These are phyloP conservation scores for Cercospora sp. DNA, from an alignment of 2,329 filamentous ascomycete genomes.

Conservation along the genomic window DNA sequence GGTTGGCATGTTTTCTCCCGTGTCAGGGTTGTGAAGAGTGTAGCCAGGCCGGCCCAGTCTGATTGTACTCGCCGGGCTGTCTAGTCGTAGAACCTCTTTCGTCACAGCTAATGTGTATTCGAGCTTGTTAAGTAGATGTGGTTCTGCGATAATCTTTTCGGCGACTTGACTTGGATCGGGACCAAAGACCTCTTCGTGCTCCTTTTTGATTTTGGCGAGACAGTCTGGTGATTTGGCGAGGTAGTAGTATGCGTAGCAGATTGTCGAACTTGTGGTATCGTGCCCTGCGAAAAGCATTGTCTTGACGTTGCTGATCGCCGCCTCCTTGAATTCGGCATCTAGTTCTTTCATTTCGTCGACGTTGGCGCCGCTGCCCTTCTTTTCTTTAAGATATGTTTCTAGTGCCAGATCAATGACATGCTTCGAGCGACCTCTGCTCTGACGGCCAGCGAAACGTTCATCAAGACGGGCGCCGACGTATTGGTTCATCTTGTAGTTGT, in stretches of 20 bases:
- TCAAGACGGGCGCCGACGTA: slow-evolving; percentile 40
- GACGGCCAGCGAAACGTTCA: slow-evolving; percentile 40
- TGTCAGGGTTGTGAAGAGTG: slow-evolving; percentile 46
- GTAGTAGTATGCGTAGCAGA: slow-evolving; percentile 44
- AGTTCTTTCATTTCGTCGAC: slow-evolving; percentile 34
- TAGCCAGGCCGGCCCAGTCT: slow-evolving; percentile 38
- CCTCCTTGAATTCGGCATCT: slow-evolving; percentile 41
- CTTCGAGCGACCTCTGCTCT: slow-evolving; percentile 37
- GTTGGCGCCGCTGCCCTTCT: slow-evolving; percentile 31
- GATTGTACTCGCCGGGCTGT: slow-evolving; percentile 51
- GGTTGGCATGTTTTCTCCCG: slow-evolving; percentile 47
- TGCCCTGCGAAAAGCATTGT: slow-evolving; percentile 48
- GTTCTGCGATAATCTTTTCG: slow-evolving; percentile 44
- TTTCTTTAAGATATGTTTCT: slow-evolving; percentile 43
- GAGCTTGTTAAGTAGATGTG: slow-evolving; percentile 52
- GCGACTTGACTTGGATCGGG: slow-evolving; percentile 40
- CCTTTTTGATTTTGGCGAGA: slow-evolving; percentile 44
- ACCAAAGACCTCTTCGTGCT: slow-evolving; percentile 57
- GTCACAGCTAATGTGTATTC: slow-evolving; percentile 55
- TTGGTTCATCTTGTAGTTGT: slow-evolving; percentile 41
- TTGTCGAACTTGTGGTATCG: slow-evolving; percentile 44
- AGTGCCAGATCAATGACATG: slow-evolving; percentile 41
- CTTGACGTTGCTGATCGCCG: slow-evolving; percentile 42
- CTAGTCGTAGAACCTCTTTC: slow-evolving; percentile 56
- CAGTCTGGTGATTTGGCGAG: slow-evolving; percentile 40